Conservation (phyloP, 371 early-diverging fungal species). For the Rhizopus stolonifer region DNA sequence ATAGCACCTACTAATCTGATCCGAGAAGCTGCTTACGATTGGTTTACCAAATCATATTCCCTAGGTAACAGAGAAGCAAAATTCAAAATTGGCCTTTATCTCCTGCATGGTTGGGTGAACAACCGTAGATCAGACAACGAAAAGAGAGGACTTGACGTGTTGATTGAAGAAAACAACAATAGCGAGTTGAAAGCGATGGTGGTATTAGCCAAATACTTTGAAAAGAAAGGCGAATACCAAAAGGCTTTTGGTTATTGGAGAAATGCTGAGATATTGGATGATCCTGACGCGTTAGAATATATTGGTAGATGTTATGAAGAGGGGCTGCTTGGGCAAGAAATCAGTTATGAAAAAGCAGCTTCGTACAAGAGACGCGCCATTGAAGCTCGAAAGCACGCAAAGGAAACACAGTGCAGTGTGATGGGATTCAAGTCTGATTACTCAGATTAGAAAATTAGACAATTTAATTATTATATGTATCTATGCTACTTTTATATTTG, state of each 20-base stretch:
- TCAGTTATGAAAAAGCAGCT: conserved; percentile 6
- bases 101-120: conserved; percentile 10
- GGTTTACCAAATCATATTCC: conserved; percentile 16
- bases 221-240: conserved; percentile 1
- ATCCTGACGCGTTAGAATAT: conserved; percentile 22
- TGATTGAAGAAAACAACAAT: conserved; percentile 14
- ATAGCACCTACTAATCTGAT: neutral
- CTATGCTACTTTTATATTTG: conserved; percentile 3
- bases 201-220: conserved; percentile 18
- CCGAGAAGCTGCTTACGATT: conserved; percentile 13
- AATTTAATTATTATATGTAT: neutral
- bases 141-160: conserved; percentile 5
- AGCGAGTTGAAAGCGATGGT: conserved; percentile 20
- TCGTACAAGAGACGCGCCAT: conserved; percentile 7
- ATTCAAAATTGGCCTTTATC: conserved; percentile 20
- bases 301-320: conserved; percentile 13
- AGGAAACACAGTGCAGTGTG: conserved; percentile 22
- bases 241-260: conserved; percentile 15
- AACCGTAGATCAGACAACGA: neutral
- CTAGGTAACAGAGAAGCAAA: conserved; percentile 15
- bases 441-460: conserved; percentile 19
- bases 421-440: conserved; percentile 25
- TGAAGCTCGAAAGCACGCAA: conserved; percentile 21
- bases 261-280: conserved; percentile 9
- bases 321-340: conserved; percentile 13